A percentile compares a stretch with the other conserved stretches of the same genome.
These are phyloP conservation scores for Mycena filopes DNA, from an alignment of 768 basidiomycete genomes.

Conservation along the genomic window DNA sequence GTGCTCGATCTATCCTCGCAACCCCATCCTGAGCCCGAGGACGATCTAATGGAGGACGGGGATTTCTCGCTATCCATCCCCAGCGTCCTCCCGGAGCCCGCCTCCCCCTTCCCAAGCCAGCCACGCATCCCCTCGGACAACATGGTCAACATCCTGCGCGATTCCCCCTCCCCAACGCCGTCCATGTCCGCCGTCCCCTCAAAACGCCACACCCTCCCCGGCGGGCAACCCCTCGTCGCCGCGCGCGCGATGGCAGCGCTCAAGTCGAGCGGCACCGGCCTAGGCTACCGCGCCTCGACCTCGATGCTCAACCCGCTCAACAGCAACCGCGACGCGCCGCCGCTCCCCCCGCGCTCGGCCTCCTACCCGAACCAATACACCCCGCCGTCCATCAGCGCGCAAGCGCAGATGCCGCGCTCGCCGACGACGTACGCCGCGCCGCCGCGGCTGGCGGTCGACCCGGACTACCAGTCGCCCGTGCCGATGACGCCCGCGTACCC, in stretches of 20 bases:
- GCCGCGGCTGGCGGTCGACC: constrained; percentile 43
- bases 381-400: constrained; percentile 45
- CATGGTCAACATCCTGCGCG: constrained; percentile 31
- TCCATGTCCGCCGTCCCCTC: constrained; percentile 53
- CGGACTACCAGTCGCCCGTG: constrained; percentile 32
- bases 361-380: constrained; percentile 38
- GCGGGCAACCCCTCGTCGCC: constrained; percentile 43
- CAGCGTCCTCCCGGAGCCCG: constrained; percentile 74
- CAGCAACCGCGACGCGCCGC: constrained; percentile 31
- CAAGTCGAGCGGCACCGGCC: constrained; percentile 24
- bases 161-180: constrained; percentile 15
- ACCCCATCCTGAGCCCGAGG: constrained; percentile 44
- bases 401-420: constrained; percentile 52
- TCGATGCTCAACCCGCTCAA: constrained; percentile 37
- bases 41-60: constrained; percentile 40
- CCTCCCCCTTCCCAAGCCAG: constrained; percentile 78
- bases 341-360: constrained; percentile 33
- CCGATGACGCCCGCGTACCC: constrained; percentile 82
- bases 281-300: constrained; percentile 36
- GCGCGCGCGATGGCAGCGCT: constrained; percentile 41
- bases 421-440: constrained; percentile 68
- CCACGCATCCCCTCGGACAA: constrained; percentile 22
- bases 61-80: constrained; percentile 46
- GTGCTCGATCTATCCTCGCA: constrained; percentile 75
- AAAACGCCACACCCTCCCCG: constrained; percentile 66